A percentile compares a stretch with the other conserved stretches of the same genome.
These are phyloP conservation scores for Atalantia buxifolia DNA, from an alignment of 345 rosid species.

Conservation along the genomic window DNA sequence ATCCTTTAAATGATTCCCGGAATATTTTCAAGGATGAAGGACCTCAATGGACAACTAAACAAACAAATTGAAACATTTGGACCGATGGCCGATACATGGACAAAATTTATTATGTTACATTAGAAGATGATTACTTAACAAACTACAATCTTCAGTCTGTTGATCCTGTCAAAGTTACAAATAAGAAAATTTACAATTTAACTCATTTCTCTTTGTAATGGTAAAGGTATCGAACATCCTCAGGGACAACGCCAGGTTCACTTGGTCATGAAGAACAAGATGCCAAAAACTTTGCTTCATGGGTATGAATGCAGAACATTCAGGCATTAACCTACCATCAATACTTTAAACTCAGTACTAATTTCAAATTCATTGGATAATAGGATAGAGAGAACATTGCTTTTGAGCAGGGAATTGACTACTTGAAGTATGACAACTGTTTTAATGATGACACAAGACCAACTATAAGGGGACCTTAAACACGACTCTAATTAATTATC, in stretches of 20 bases:
- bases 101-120: background rate
- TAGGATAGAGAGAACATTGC: background rate
- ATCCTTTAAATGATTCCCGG: background rate
- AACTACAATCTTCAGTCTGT: background rate
- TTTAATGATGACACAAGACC: constrained; percentile 26
- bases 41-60: background rate
- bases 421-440: constrained; percentile 41
- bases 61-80: background rate
- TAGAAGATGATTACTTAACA: background rate
- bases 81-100: background rate
- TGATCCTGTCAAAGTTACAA: background rate
- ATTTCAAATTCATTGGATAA: background rate
- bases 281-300: constrained; percentile 24
- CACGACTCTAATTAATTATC: background rate
- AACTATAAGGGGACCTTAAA: constrained; percentile 19
- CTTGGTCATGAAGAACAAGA: constrained; percentile 26
- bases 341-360: background rate
- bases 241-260: constrained; percentile 25
- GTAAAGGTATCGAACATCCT: constrained; percentile 20
- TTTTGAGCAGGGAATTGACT: constrained; percentile 37
- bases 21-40: background rate
- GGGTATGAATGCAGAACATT: constrained; percentile 16
- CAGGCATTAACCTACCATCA: background rate
- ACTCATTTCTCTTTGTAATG: background rate
- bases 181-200: background rate